Base-by-base conservation (phyloP, 163 green algal species). In the Chlorella variabilis region DNA sequence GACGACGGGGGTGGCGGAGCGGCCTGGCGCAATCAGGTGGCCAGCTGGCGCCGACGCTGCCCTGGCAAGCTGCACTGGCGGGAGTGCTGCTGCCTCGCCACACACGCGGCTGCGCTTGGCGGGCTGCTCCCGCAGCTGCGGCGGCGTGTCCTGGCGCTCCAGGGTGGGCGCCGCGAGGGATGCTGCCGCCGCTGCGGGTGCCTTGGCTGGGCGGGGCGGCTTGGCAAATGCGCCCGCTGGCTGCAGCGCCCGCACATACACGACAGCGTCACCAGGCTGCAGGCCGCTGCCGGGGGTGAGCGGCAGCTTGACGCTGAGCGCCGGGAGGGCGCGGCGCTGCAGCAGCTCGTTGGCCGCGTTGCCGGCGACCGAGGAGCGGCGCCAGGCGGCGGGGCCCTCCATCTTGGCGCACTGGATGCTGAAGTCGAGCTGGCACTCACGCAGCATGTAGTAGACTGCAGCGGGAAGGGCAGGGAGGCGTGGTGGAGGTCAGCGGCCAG, bases 371-470 rank as follows among this genome's bases (percentile, higher is more conserved):
- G 54, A 63, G 15, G 54, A 11, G 54, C 18, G 54, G 18, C 54
- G 54, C 54, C 54, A 63, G 18, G 23, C 54, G 54, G 54, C 18
- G 23, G 54, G 20, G 18, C 54, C 54, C 23, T 63, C 20, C 54
- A 63, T n/a, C 23, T 29, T 63, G 18, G 54, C 54, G 23, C 54
- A 63, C 23, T 63, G 54, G 54, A 63, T 63, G 54, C 23, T n/a
- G 20, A 63, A 29, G 54, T 63, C 54, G 18, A 63, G 54, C 54
- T 63, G 54, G 23, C 54, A 15, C 54, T 63, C 54, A 6, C 54
- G 54, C 18, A 63, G 54, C 54, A 33, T 63, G 54, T 63, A 63
- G 54, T 63, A 63, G 54, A 63, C 54, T 63, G 54, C 23, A 63
- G 54, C 11, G 11, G 45, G 45, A 23, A 15, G 45, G 45, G 45